Evolutionary conservation across 2,329 filamentous ascomycete species (phyloP), one percentile per base, ranked within the genome.

Genomic region (Neonectria ditissima): DNA sequence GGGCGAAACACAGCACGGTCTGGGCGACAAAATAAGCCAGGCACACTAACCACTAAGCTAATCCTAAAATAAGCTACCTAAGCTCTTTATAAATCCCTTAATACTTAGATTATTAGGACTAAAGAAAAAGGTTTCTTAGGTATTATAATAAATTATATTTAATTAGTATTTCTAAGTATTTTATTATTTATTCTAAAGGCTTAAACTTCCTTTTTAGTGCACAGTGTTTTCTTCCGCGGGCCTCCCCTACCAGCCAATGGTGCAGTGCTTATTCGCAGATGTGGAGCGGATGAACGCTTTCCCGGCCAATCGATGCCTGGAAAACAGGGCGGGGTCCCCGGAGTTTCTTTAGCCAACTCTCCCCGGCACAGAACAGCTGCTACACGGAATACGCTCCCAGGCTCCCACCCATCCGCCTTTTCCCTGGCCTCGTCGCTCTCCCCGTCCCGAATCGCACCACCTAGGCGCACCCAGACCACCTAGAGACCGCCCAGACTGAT

Each of bases 241-340:
- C n/a, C n/a, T n/a, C n/a, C n/a, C n/a, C n/a, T n/a, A n/a, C n/a
- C 52, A 48, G 43, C 64, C 61, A 61, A 64, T 64, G 48, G 50
- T 45, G 47, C 41, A 28, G 34, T 54, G 55, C 55, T 63, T 63
- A 73, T 71, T 73, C 24, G 34, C 26, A 30, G 37, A 18, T 34
- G 59, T 56, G 69, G 68, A 51, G 56, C 66, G 72, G 72, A 68
- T 71, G 69, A 74, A 71, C 2, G 11, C 70, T 73, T 65, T 67
- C 32, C 72, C 72, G 59, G 7, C 69, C 63, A 74, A 73, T 71
- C 45, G 60, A 16, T 10, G 16, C 9, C n/a, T 13, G 28, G 28
- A 0, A 55, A 50, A 39, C 44, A 44, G 64, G 53, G 53, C 56
- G 60, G 56, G 64, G 53, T 60, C 56, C 63, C 60, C 56, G 37